phyloP scores from a whole-genome alignment of 768 basidiomycete species.

The Russula sp. region DNA sequence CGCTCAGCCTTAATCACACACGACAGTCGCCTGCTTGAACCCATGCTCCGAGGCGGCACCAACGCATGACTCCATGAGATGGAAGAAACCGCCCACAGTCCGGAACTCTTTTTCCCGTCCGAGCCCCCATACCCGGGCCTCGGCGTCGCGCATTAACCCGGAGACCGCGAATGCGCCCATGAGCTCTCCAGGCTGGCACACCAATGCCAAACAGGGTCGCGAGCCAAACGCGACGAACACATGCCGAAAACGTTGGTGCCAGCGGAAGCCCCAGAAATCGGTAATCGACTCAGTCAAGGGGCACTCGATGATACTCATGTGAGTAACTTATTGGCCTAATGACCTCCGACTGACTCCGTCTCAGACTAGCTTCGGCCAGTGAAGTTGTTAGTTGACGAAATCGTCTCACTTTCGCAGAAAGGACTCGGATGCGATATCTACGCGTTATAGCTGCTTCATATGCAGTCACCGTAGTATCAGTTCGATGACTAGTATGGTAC shows the following conservation, averaged over 20 bases:
- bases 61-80: conserved; percentile 55
- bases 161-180: conserved; percentile 61
- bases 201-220: conserved; percentile 37
- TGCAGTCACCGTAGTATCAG: too few relatives aligned
- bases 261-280: conserved; percentile 43
- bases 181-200: conserved; percentile 53
- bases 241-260: conserved; percentile 42
- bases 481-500: too few relatives aligned
- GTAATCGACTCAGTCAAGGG: too few relatives aligned
- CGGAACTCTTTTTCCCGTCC: conserved; percentile 49
- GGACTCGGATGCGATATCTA: too few relatives aligned
- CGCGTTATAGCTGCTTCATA: too few relatives aligned
- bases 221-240: conserved; percentile 37
- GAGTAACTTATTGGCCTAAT: too few relatives aligned
- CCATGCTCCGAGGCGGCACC: conserved; percentile 50
- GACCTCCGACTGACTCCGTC: too few relatives aligned
- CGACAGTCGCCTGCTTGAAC: conserved; percentile 45
- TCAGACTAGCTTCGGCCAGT: too few relatives aligned
- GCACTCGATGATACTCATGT: too few relatives aligned
- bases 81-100: conserved; percentile 50
- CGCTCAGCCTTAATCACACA: conserved; percentile 47
- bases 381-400: too few relatives aligned
- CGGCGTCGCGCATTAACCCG: conserved; percentile 55
- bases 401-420: too few relatives aligned
- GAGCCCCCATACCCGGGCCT: conserved; percentile 61